Conservation (phyloP, 768 basidiomycete genomes). For the Kwoniella mangroviensis region DNA sequence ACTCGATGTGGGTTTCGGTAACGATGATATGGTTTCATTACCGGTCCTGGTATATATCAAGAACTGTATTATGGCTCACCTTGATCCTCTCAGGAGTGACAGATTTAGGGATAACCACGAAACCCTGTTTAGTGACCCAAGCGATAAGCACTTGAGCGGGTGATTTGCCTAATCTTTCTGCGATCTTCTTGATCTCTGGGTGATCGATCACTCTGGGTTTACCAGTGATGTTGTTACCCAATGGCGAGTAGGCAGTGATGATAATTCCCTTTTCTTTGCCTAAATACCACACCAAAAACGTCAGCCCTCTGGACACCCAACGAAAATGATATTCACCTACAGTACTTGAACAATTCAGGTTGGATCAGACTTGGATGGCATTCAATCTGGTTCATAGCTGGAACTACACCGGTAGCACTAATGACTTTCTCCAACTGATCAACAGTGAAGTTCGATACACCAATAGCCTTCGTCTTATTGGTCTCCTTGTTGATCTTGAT, state of each 20-base stretch:
- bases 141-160: slow-evolving; percentile 82
- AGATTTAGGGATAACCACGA: slow-evolving; percentile 83
- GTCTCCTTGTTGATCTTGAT: slow-evolving; percentile 68
- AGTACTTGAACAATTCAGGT: slow-evolving; percentile 37
- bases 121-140: slow-evolving; percentile 76
- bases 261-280: slow-evolving; percentile 49
- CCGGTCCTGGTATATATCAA: no score
- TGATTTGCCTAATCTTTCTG: slow-evolving; percentile 67
- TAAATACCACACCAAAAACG: no score
- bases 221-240: slow-evolving; percentile 56
- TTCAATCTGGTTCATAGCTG: slow-evolving; percentile 81
- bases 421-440: slow-evolving; percentile 65
- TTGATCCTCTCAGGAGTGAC: slow-evolving; percentile 64
- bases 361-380: slow-evolving; percentile 67
- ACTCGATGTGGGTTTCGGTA: no score
- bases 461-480: slow-evolving; percentile 74
- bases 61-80: no score
- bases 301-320: no score
- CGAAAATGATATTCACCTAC: slow-evolving; percentile 19
- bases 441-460: slow-evolving; percentile 56
- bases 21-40: no score
- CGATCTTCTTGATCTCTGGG: slow-evolving; percentile 67
- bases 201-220: slow-evolving; percentile 73
- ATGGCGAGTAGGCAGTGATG: slow-evolving; percentile 50
- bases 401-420: slow-evolving; percentile 72